These are phyloP conservation scores for Claviceps pusilla DNA, from an alignment of 2,329 filamentous ascomycete genomes.

Conservation along the genomic window DNA sequence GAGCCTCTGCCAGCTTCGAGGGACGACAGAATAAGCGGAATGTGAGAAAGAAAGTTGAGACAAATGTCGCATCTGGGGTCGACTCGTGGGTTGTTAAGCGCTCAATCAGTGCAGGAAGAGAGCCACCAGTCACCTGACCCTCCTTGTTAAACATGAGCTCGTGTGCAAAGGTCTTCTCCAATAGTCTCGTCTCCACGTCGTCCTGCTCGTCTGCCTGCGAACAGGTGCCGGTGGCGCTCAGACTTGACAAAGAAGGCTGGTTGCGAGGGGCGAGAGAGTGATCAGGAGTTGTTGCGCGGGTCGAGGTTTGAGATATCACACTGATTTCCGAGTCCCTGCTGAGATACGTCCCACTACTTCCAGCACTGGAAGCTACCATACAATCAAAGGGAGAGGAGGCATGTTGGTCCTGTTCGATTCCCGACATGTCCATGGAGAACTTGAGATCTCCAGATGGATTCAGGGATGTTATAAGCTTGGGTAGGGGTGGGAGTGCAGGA, in stretches of 20 bases:
- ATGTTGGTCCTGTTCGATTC: conserved; percentile 35
- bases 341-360: conserved; percentile 63
- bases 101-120: conserved; percentile 81
- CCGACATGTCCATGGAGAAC: conserved; percentile 23
- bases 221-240: conserved; percentile 51
- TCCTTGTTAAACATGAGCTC: conserved; percentile 91
- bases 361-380: conserved; percentile 59
- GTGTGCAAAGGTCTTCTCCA: conserved; percentile 84
- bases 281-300: conserved; percentile 77
- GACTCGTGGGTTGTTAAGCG: conserved; percentile 84
- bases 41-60: conserved; percentile 89
- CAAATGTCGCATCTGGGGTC: conserved; percentile 80
- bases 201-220: conserved; percentile 59
- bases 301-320: conserved; percentile 67
- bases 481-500: conserved; percentile 38
- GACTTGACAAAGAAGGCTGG: conserved; percentile 50
- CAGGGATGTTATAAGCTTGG: conserved; percentile 39
- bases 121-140: conserved; percentile 84
- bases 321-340: conserved; percentile 73
- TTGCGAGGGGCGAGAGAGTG: conserved; percentile 36
- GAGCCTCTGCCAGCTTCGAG: conserved; percentile 56
- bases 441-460: conserved; percentile 32
- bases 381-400: conserved; percentile 50
- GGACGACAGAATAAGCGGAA: conserved; percentile 88
- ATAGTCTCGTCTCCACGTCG: conserved; percentile 66